Percentiles rank a stretch among this genome's conserved stretches.
Conservation (phyloP, 2,329 filamentous ascomycete species). For the Fusarium goolgardi region DNA sequence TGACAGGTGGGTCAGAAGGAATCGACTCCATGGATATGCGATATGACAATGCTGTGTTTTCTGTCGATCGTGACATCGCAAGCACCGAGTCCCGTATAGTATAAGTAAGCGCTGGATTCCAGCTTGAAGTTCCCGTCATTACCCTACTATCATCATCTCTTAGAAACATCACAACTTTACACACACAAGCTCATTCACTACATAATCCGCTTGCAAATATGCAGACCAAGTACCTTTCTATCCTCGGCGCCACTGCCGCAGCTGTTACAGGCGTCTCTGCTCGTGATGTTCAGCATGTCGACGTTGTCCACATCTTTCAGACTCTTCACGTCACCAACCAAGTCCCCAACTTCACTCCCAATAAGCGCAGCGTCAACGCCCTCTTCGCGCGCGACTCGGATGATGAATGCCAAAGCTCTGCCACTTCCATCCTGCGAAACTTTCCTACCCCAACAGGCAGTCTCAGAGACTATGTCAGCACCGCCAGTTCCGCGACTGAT, state of each 20-base stretch:
- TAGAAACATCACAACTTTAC: not conserved
- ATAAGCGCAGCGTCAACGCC: slow-evolving; percentile 29
- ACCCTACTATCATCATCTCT: not conserved
- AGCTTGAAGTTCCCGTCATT: not conserved
- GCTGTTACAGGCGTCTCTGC: slow-evolving; percentile 19
- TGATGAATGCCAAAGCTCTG: slow-evolving; percentile 21
- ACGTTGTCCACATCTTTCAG: slow-evolving; percentile 34
- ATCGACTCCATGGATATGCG: not conserved
- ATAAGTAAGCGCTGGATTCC: not conserved
- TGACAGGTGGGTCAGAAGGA: not conserved
- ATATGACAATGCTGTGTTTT: not conserved
- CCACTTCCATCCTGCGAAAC: slow-evolving; percentile 6
- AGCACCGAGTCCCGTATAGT: not conserved
- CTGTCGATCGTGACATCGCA: not conserved
- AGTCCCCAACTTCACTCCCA: slow-evolving; percentile 13
- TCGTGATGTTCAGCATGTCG: slow-evolving; percentile 9
- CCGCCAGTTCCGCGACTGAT: slow-evolving; percentile 1
- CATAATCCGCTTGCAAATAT: slow-evolving; percentile 1
- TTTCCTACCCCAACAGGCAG: slow-evolving; percentile 5
- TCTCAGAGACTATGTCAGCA: not conserved
- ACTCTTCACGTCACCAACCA: slow-evolving; percentile 26
- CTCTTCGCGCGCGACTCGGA: slow-evolving; percentile 17
- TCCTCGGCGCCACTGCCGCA: slow-evolving; percentile 17
- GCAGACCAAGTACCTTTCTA: slow-evolving; percentile 16
- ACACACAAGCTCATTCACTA: not conserved